phyloP scores from a whole-genome alignment of 257 asterid species.

The Petunia axillaris region DNA sequence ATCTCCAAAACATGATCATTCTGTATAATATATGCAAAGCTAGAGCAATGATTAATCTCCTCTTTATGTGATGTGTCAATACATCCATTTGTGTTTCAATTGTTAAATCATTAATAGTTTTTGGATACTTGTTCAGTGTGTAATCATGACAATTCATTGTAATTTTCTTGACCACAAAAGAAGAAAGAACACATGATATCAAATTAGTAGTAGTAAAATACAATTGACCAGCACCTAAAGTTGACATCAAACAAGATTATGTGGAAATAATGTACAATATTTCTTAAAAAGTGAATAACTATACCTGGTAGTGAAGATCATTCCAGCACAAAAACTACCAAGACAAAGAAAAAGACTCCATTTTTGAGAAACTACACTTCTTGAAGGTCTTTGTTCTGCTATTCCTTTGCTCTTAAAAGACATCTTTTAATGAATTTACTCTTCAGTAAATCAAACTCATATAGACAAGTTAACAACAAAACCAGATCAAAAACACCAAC shows the following conservation, averaged over 20 bases:
- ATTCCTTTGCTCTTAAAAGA: slow-evolving; percentile 67
- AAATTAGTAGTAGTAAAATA: background rate
- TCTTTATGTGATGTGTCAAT: background rate
- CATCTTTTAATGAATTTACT: slow-evolving; percentile 31
- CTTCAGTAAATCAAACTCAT: slow-evolving; percentile 37
- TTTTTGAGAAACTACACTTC: slow-evolving; percentile 54
- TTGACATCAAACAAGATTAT: slow-evolving; percentile 4
- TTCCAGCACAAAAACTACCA: slow-evolving; percentile 70
- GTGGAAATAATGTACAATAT: background rate
- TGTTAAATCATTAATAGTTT: no score
- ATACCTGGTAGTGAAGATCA: slow-evolving; percentile 84
- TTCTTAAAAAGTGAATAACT: background rate
- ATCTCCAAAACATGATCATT: background rate
- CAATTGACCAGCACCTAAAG: background rate
- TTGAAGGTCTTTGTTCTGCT: slow-evolving; percentile 56
- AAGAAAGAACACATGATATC: background rate
- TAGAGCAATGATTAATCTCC: background rate
- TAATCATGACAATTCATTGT: background rate
- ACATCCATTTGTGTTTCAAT: background rate
- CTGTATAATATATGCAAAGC: background rate
- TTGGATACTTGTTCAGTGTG: background rate
- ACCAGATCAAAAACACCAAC: slow-evolving; percentile 21
- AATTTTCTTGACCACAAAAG: background rate
- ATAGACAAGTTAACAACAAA: background rate
- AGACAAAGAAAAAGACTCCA: slow-evolving; percentile 84